phyloP scores from a whole-genome alignment of 345 rosid genomes.

The Acer yangbiense region DNA sequence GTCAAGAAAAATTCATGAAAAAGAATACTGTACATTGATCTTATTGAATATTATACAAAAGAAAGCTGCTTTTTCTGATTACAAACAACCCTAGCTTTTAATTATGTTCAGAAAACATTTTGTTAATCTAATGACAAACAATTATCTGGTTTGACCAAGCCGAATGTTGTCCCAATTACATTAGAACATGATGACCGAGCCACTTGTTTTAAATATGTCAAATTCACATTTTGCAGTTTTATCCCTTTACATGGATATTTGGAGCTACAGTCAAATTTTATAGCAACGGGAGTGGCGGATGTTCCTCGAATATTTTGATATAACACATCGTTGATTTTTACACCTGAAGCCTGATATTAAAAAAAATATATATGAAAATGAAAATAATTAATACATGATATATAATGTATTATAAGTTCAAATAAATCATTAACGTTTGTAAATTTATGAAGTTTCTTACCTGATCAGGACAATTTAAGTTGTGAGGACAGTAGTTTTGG shows the following conservation, averaged over 20 bases:
- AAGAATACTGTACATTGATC: too few species aligned
- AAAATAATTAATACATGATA: neutral
- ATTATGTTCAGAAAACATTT: too few species aligned
- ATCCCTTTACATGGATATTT: slow-evolving; percentile 35
- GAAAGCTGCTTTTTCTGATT: too few species aligned
- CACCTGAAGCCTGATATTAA: slow-evolving; percentile 24
- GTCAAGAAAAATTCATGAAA: too few species aligned
- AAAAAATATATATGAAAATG: neutral
- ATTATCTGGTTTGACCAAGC: slow-evolving; percentile 28
- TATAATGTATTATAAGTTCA: too few species aligned
- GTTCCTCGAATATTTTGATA: slow-evolving; percentile 43
- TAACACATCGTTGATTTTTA: slow-evolving; percentile 34
- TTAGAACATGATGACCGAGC: slow-evolving; percentile 41
- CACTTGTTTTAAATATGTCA: slow-evolving; percentile 25
- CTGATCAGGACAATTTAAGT: slow-evolving; percentile 37
- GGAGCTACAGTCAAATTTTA: slow-evolving; percentile 45
- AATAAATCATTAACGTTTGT: too few species aligned
- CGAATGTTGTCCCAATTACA: slow-evolving; percentile 29
- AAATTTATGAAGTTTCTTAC: neutral
- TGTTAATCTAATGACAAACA: slow-evolving; percentile 26
- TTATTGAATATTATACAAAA: too few species aligned
- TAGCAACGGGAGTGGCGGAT: slow-evolving; percentile 38
- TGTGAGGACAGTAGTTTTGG: slow-evolving; percentile 62
- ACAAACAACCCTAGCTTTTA: too few species aligned
- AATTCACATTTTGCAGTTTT: slow-evolving; percentile 28